Conservation (phyloP, 2,329 filamentous ascomycete genomes). For the Penicillium hesseltinei region DNA sequence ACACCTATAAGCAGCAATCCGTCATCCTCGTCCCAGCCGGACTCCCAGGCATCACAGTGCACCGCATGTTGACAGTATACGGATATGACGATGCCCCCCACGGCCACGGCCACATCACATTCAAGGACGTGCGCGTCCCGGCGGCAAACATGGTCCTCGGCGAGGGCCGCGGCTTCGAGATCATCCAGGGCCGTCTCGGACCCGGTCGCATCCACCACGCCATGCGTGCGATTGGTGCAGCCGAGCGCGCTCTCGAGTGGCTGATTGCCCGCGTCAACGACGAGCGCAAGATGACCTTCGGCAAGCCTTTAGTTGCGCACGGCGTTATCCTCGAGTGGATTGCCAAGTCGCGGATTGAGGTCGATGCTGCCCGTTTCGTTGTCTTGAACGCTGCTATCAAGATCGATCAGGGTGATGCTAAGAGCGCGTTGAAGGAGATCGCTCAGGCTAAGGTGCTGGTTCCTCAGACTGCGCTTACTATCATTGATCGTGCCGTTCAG, state of each 20-base stretch:
- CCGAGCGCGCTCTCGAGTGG: slow-evolving; percentile 90
- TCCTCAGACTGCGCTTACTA: slow-evolving; percentile 73
- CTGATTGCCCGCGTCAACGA: slow-evolving; percentile 95
- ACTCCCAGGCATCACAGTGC: slow-evolving; percentile 82
- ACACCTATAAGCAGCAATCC: slow-evolving; percentile 86
- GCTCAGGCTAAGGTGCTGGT: slow-evolving; percentile 93
- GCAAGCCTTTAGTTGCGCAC: slow-evolving; percentile 80
- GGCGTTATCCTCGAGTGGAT: slow-evolving; percentile 95
- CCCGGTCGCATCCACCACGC: slow-evolving; percentile 97
- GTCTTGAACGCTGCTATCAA: slow-evolving; percentile 94
- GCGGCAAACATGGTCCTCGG: slow-evolving; percentile 82
- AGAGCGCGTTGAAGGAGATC: slow-evolving; percentile 87
- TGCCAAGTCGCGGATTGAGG: slow-evolving; percentile 86
- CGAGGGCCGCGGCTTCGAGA: slow-evolving; percentile 92
- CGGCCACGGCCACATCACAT: slow-evolving; percentile 89
- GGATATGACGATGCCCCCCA: slow-evolving; percentile 98
- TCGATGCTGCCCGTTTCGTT: slow-evolving; percentile 83
- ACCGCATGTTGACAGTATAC: slow-evolving; percentile 91
- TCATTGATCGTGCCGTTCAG: slow-evolving; percentile 94
- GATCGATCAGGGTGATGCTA: slow-evolving; percentile 87
- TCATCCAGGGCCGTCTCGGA: slow-evolving; percentile 94
- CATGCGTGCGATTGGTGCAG: slow-evolving; percentile 89
- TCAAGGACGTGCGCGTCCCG: slow-evolving; percentile 87
- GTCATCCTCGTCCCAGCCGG: slow-evolving; percentile 83
- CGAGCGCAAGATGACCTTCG: slow-evolving; percentile 84